phyloP scores from a whole-genome alignment of 257 asterid genomes.

The Fraxinus excelsior region DNA sequence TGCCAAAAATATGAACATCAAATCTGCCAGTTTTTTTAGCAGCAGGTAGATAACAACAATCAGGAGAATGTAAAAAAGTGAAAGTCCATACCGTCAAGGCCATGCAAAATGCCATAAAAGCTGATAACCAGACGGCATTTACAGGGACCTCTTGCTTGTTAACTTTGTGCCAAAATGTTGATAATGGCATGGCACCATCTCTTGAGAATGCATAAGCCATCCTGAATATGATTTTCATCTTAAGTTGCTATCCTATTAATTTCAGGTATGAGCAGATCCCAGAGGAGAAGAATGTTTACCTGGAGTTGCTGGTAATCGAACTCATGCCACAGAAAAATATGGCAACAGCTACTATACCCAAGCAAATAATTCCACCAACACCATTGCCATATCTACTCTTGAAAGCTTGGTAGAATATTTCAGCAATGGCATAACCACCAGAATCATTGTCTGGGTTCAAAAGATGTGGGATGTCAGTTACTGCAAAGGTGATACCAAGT shows the following conservation, averaged over 20 bases:
- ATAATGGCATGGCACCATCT: constrained; percentile 98
- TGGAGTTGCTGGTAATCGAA: constrained; percentile 91
- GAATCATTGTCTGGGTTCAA: constrained; percentile 66
- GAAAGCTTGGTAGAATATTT: constrained; percentile 76
- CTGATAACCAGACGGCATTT: constrained; percentile 88
- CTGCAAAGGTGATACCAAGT: constrained; percentile 91
- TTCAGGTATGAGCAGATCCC: background rate
- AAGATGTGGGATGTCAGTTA: constrained; percentile 72
- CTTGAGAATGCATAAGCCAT: constrained; percentile 97
- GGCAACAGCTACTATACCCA: constrained; percentile 74
- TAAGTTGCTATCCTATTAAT: background rate
- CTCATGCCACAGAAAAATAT: constrained; percentile 96
- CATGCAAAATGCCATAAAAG: constrained; percentile 90
- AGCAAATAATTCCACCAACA: constrained; percentile 75
- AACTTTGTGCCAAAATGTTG: constrained; percentile 82
- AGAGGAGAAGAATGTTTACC: constrained; percentile 44
- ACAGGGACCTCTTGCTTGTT: constrained; percentile 84
- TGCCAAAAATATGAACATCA: background rate
- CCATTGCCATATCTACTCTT: constrained; percentile 81
- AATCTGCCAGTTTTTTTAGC: background rate
- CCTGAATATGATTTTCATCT: constrained; percentile 37
- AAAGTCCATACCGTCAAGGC: constrained; percentile 70
- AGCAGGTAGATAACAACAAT: background rate
- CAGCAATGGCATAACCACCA: constrained; percentile 94
- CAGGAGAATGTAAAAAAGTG: background rate